Evolutionary conservation across 2,329 filamentous ascomycete species (phyloP), one percentile per base, ranked within the genome.

Genomic region (Sordariomycetes sp.): DNA sequence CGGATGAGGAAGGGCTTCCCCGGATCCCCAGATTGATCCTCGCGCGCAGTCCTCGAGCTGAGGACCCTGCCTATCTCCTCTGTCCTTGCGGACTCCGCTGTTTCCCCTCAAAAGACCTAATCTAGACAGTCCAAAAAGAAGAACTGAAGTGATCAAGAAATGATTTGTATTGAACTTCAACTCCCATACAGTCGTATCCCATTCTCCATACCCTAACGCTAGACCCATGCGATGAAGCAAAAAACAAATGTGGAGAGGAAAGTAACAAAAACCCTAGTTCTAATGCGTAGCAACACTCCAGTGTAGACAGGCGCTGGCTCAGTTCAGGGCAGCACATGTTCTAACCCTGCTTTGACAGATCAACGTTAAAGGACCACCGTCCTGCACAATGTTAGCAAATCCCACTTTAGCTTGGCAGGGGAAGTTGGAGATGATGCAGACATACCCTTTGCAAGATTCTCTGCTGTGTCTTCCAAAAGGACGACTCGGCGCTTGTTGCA

Each of bases 401-500:
- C 14, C 2, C 14, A 46, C n/a, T 18, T n/a, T 14, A 46, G 28
- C 28, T 32, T 46, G 7, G 32, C 18, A 34, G 25, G 3, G 20
- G 12, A 58, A 20, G 35, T 7, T 16, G 32, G 53, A 28, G 34
- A 34, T 5, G 34, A 55, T 14, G 35, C 25, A n/a, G 20, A 59
- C 62, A 43, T 79, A 94, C 93, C 88, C 69, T 89, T 86, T 65
- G 89, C 91, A 57, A 99, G 76, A 65, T 96, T 96, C 64, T 96
- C 88, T 0, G 94, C 94, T 2, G 94, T 97, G 66, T 97, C 90
- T 58, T 91, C 90, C 22, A 99, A 78, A 11, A 99, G 71, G 62
- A 97, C 97, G 25, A 97, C 80, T 52, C 94, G 82, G 58, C 94
- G 82, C 72, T 94, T 93, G 71, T 89, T 96, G 76, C 95, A 99